Base-by-base conservation (phyloP, 768 basidiomycete genomes). In the Kondoa malvinella region DNA sequence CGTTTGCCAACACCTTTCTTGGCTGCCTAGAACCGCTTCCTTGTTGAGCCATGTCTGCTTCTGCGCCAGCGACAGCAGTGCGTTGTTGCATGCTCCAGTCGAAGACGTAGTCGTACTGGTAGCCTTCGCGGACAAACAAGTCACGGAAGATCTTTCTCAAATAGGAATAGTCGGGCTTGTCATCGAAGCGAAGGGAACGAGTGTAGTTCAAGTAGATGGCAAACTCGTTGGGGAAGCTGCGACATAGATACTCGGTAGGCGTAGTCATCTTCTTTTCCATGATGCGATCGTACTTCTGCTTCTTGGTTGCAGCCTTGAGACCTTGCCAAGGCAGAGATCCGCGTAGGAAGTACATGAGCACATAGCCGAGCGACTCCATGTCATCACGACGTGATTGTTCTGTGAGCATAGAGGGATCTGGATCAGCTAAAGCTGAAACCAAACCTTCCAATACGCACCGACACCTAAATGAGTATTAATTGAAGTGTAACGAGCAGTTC, bases 241-340 rank as follows among this genome's bases (percentile, higher is more conserved):
- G 92, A 81, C 94, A 97, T 31, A 99, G 85, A 68, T 94, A 82
- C 77, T 97, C 92, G 64, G 89, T 92, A 16, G 92, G 76, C 0
- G 92, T 95, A 40, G 95, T 96, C 92, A 99, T 97, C 85, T 99
- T 99, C 85, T 99, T 99, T 81, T 99, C 95, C 95, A 99, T 99
- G 81, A 99, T 99, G 69, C 95, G 87, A 79, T 97, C 95, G 79
- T 97, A 97, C 81, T 99, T 99, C 83, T 99, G 95, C 85, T 99
- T 99, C 89, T 99, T 99, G 69, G 95, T 99, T 56, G 94, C 94
- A 69, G 95, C 95, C 81, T 99, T 99, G 77, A 99, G 85, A 69
- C 95, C 95, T 79, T 99, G 95, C 94, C 94, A 99, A 33, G 94
- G 94, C 57, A 99, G 84, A 67, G 90, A 87, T 62, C 94, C 95